Evolutionary conservation across 352 stramenopile genomes (phyloP), one percentile per base, ranked within the genome.

Genomic region (Phytophthora citrophthora): DNA sequence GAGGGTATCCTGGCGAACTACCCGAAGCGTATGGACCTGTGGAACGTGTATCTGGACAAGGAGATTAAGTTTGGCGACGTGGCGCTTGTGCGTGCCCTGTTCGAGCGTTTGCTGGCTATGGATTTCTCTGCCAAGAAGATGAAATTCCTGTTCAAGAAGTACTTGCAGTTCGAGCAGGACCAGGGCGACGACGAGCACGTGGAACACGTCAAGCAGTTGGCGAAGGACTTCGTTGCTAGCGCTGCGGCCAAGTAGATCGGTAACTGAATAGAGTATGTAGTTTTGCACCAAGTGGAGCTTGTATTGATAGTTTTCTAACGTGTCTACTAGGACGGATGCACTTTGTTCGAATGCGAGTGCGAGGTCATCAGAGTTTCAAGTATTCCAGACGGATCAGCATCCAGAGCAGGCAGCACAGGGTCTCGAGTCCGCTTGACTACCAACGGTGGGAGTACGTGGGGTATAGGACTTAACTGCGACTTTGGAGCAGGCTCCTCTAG

Each of bases 101-200:
- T 99, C 47, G 86, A 97, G 58, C 92, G 89, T 11, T 75, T 98
- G n/a, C 57, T 98, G 15, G 87, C 88, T 16, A 95, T 98, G 81
- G 96, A 98, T 29, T 98, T 98, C 44, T 97, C 84, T 7, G 87
- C 97, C 60, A 98, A 98, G 72, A 97, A 99, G 87, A 99, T 99
- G 95, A 99, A 99, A 79, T 97, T 95, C 61, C 67, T 98, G 58
- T 99, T 99, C 82, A 98, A 99, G 71, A 99, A 99, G 72, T 98
- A 89, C 78, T 85, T 98, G 61, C 71, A 85, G 23, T 96, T 98
- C 54, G 96, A 99, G 81, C 88, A 98, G 64, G 83, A 91, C 10
- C 86, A 98, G 70, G 96, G 96, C 38, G 85, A 96, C 54, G 86
- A 89, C 49, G 77, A 85, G 9, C 87, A 72, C 48, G 86, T 96